Evolutionary conservation across 2,329 filamentous ascomycete species (phyloP), one percentile per base, ranked within the genome.

Genomic region (Scopulariopsis brevicaulis): DNA sequence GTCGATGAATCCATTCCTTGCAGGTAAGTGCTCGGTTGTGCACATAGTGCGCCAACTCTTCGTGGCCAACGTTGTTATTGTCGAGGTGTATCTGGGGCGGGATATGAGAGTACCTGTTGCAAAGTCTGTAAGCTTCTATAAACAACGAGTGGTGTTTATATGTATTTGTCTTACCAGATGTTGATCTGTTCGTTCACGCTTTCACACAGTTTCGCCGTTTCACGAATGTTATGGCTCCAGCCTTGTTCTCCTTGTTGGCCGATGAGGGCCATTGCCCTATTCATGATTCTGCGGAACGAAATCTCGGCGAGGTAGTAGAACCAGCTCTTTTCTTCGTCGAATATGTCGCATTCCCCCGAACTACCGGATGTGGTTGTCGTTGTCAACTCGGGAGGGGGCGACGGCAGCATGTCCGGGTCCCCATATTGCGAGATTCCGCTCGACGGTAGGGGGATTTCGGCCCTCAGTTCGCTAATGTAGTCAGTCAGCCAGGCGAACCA

Each of bases 1-100:
- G 66, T 0, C 67, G 62, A 46, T 68, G 66, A 46, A 69, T 65
- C 37, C 64, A 63, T 18, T 68, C 64, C 34, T n/a, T n/a, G n/a
- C n/a, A n/a, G n/a, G n/a, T n/a, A n/a, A 59, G 64, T 54, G 59
- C 63, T n/a, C n/a, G n/a, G n/a, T n/a, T n/a, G 25, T 61, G 61
- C 48, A 65, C 60, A 51, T 63, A 66, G 35, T 63, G 63, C 3
- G 63, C 63, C 6, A 62, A 57, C 57, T 63, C 62, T 32, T 62
- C 61, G 8, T 10, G 40, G 40, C 40, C n/a, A n/a, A n/a, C n/a
- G 40, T 12, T 12, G 6, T 12, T 46, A 15, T n/a, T n/a, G 18
- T 14, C 5, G 40, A 15, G 40, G 40, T 46, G 10, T 12, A 46
- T 5, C 18, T 46, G 40, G 8, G 18, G 34, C 34, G 34, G 34